A percentile compares a stretch with the other conserved stretches of the same genome.
Conservation (phyloP, 345 rosid species). For the Isatis tinctoria region DNA sequence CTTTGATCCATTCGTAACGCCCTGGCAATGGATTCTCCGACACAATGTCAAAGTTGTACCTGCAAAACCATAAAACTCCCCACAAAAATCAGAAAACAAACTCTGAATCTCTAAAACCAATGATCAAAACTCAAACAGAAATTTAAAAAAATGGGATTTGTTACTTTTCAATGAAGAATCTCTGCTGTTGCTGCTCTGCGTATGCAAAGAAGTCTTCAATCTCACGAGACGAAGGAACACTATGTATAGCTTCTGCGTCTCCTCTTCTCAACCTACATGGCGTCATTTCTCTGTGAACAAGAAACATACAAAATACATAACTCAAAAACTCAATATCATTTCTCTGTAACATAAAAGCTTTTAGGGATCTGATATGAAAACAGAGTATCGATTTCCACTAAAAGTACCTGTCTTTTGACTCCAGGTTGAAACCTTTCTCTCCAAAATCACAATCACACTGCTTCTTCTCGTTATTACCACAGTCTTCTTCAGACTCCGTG, state of each 20-base stretch:
- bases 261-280: conserved; percentile 42
- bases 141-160: not conserved
- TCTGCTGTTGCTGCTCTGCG: conserved; percentile 54
- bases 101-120: not conserved
- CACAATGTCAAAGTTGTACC: conserved; percentile 78
- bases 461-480: not conserved
- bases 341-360: not conserved
- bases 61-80: conserved; percentile 25
- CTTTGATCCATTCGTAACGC: conserved; percentile 70
- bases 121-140: no score
- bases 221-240: conserved; percentile 47
- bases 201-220: conserved; percentile 69
- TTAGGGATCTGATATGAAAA: not conserved
- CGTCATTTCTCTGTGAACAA: conserved; percentile 39
- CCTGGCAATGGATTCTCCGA: conserved; percentile 75
- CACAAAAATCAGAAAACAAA: not conserved
- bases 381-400: not conserved
- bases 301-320: not conserved
- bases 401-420: conserved; percentile 20
- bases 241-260: conserved; percentile 33
- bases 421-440: conserved; percentile 10
- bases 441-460: conserved; percentile 4
- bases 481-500: not conserved
- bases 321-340: not conserved
- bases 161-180: conserved; percentile 60